phyloP scores from a whole-genome alignment of 768 basidiomycete species.

The Lactarius hatsudake region DNA sequence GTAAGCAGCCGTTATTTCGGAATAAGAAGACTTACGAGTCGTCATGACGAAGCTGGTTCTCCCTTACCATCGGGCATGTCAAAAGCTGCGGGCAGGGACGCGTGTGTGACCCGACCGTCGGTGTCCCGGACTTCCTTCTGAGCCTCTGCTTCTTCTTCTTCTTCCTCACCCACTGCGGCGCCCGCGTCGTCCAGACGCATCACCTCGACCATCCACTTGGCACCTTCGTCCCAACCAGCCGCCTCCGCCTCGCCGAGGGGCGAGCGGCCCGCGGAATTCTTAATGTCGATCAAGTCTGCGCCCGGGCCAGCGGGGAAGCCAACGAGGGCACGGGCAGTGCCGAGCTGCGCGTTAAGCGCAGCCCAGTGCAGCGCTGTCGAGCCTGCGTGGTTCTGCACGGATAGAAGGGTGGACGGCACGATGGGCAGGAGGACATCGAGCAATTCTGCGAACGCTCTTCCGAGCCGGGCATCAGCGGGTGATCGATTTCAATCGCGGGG shows the following conservation, averaged over 20 bases:
- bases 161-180: slow-evolving; percentile 38
- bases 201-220: slow-evolving; percentile 75
- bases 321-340: slow-evolving; percentile 57
- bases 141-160: slow-evolving; percentile 12
- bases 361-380: slow-evolving; percentile 95
- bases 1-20: not conserved
- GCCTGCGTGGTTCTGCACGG: slow-evolving; percentile 61
- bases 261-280: slow-evolving; percentile 68
- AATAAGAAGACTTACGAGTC: not conserved
- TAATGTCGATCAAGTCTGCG: slow-evolving; percentile 67
- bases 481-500: not conserved
- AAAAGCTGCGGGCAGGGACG: slow-evolving; percentile 37
- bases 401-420: slow-evolving; percentile 50
- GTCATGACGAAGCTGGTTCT: not conserved
- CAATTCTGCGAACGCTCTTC: slow-evolving; percentile 59
- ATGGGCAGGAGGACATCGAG: slow-evolving; percentile 71
- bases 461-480: slow-evolving; percentile 27
- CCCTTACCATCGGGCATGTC: not conserved
- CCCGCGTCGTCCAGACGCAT: slow-evolving; percentile 66
- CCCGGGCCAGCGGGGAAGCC: slow-evolving; percentile 57
- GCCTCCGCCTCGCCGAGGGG: slow-evolving; percentile 82
- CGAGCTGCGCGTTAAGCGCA: slow-evolving; percentile 75
- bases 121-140: slow-evolving; percentile 66
- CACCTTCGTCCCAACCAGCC: slow-evolving; percentile 79
- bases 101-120: slow-evolving; percentile 62